Evolutionary conservation across 768 basidiomycete species (phyloP), one percentile per base, ranked within the genome.

Genomic region (Boletus reticuloceps): DNA sequence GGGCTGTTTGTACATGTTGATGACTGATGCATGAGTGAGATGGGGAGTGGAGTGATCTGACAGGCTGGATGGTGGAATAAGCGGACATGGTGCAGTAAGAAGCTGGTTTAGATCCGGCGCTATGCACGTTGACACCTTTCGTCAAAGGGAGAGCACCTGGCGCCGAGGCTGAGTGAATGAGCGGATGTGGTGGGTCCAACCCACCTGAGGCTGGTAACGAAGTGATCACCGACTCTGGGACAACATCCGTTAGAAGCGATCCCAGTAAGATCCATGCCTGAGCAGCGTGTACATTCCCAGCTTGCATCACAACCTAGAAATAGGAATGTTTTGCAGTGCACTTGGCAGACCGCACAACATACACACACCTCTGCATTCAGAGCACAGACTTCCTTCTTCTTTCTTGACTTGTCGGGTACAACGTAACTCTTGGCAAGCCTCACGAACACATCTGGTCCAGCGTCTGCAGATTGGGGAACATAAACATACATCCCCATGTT

Each of bases 181-280:
- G 63, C 60, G 67, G 25, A 63, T 66, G 16, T 58, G 55, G 60
- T 52, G 64, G 56, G 0, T 69, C 58, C 20, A 16, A 19, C n/a
- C 51, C 57, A 20, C 59, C 55, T 16, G 65, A 53, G 4, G 58
- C 55, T 43, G 51, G 72, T 46, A 56, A 67, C 55, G 53, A 74
- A 53, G 58, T 68, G 43, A 40, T 67, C 40, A 56, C 57, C 5
- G 67, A 67, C 42, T 70, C 66, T 9, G 81, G 82, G 17, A 79
- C 58, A 45, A 82, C 66, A 48, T 85, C 77, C 0, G 73, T 72
- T 19, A 90, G 69, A 4, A 85, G 75, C 16, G 83, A 82, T 13
- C 75, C 78, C 19, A 93, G 68, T 2, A 92, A 69, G 10, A 82
- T 60, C 91, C 91, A 93, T 3, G 77, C 75, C 60, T 89, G 86